A percentile compares a stretch with the other conserved stretches of the same genome.
These are phyloP conservation scores for Fusarium globosum DNA, from an alignment of 2,329 filamentous ascomycete species.

Conservation along the genomic window DNA sequence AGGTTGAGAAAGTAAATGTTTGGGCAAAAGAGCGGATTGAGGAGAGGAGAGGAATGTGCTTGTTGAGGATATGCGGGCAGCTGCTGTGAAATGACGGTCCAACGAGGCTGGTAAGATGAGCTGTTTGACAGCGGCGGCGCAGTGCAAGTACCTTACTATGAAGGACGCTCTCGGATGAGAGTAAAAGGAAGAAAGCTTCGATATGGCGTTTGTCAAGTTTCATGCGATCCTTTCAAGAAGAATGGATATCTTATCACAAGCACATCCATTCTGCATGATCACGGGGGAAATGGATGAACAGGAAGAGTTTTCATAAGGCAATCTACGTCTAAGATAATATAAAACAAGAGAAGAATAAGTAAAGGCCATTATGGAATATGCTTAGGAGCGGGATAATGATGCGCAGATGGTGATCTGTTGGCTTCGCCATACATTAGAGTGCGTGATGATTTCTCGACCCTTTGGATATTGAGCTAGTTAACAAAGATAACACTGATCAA, in stretches of 20 bases:
- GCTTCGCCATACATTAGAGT: background rate
- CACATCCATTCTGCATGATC: background rate
- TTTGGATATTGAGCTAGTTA: background rate
- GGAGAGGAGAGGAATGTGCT: background rate
- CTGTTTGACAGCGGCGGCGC: background rate
- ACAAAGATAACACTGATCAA: background rate
- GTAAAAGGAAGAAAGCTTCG: background rate
- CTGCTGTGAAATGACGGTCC: background rate
- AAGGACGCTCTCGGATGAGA: background rate
- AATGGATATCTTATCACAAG: background rate
- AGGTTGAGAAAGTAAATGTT: background rate
- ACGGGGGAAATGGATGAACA: background rate
- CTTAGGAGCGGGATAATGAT: background rate
- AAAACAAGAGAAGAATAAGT: background rate
- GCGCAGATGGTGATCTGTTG: background rate
- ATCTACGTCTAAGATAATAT: background rate
- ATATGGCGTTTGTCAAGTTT: background rate
- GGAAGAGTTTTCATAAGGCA: background rate
- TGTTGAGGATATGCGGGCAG: background rate
- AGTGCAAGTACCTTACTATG: background rate
- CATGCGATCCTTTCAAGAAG: background rate
- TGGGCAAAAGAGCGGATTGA: background rate
- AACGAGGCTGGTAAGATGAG: background rate
- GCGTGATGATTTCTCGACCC: background rate
- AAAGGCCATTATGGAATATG: background rate